Base-by-base conservation (phyloP, 495 filamentous ascomycete species). In the Corynascus novoguineensis region DNA sequence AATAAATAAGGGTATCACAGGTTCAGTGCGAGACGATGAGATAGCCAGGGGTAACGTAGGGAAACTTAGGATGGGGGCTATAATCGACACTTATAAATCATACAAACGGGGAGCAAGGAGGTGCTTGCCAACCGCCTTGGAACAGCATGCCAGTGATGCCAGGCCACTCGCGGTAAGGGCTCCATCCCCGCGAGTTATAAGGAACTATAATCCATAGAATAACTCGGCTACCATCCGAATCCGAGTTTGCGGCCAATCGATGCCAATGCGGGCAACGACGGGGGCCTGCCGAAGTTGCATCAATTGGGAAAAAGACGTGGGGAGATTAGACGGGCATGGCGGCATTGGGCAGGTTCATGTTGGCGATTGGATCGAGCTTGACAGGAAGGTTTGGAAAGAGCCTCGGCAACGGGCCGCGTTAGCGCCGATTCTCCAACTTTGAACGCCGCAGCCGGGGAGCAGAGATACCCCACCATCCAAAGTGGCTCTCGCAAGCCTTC, bases 401-500 rank as follows among this genome's bases (percentile, higher is more conserved):
- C 52, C 52, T 55, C 52, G 52, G 52, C 41, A 46, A 8, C 9
- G 52, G 29, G 19, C 0, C 9, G 10, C 12, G 12, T 10, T 5
- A 34, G 2, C 17, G 5, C 29, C 12, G 19, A 8, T 19, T n/a
- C 32, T 14, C 27, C 40, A 22, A 40, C 11, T 17, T 6, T 15
- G 3, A 12, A 17, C 14, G n/a, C n/a, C n/a, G n/a, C n/a, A n/a
- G n/a, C n/a, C n/a, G n/a, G n/a, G n/a, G n/a, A n/a, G n/a, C n/a
- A n/a, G n/a, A n/a, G n/a, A n/a, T n/a, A n/a, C n/a, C n/a, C n/a
- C n/a, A n/a, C n/a, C n/a, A n/a, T n/a, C n/a, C n/a, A n/a, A n/a
- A 1, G 17, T 9, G 15, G 14, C 40, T 25, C 31, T 46, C 41
- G 52, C 52, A 55, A 55, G 52, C 40, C 31, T 46, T 55, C 40